These are phyloP conservation scores for Cucumis melo DNA, from an alignment of 306 rosid species.

Conservation along the genomic window DNA sequence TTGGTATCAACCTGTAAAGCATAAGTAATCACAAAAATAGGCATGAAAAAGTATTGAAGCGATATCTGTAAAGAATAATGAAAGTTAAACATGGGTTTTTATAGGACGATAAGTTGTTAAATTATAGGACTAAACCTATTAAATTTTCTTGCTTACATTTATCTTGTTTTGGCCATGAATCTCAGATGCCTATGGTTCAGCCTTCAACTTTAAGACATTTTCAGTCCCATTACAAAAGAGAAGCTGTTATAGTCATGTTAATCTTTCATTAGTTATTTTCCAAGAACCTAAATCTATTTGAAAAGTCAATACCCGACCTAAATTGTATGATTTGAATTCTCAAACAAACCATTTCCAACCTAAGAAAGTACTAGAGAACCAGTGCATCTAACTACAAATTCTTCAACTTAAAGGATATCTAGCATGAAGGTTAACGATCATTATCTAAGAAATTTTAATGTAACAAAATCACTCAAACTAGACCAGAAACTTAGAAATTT, in stretches of 20 bases:
- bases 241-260: background rate
- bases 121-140: background rate
- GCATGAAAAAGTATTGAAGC: too few species aligned
- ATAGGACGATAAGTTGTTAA: background rate
- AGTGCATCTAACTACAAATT: background rate
- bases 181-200: background rate
- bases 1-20: constrained; percentile 85
- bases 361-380: background rate
- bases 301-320: background rate
- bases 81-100: background rate
- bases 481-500: too few species aligned
- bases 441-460: too few species aligned
- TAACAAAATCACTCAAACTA: background rate
- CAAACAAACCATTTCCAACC: background rate
- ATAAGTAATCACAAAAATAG: too few species aligned
- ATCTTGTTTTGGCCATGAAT: background rate
- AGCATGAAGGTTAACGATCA: too few species aligned
- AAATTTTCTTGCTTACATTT: background rate
- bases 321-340: background rate
- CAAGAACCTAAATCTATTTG: background rate
- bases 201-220: background rate
- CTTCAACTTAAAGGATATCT: background rate
- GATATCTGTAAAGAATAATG: constrained; percentile 41
- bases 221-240: background rate
- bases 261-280: background rate